Evolutionary conservation across 306 rosid genomes (phyloP).

Genomic region (Purshia tridentata): DNA sequence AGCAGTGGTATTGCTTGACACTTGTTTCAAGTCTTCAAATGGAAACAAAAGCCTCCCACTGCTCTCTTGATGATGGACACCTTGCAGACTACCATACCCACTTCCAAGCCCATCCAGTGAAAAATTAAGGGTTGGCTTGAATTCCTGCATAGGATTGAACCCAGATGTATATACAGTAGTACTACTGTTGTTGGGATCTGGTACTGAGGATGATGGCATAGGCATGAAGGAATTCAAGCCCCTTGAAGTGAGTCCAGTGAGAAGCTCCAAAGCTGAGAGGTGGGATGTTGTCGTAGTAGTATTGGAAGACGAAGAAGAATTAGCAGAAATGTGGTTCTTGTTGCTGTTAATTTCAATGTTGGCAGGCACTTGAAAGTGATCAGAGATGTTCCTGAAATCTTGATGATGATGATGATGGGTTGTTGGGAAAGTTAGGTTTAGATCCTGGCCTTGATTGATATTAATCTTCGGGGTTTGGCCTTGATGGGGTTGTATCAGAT

Average conservation of each 20-base stretch:
- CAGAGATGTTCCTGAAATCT: constrained; percentile 36
- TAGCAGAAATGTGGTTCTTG: constrained; percentile 21
- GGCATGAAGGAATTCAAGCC: constrained; percentile 61
- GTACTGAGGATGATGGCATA: constrained; percentile 13
- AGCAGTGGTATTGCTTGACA: constrained; percentile 13
- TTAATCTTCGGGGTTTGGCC: constrained; percentile 36
- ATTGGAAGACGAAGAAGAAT: constrained; percentile 15
- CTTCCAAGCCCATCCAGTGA: constrained; percentile 58
- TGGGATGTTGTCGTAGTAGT: constrained; percentile 27
- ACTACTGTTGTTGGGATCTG: constrained; percentile 34
- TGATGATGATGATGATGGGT: background rate
- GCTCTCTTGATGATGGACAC: constrained; percentile 27
- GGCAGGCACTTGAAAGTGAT: constrained; percentile 7
- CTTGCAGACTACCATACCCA: constrained; percentile 34
- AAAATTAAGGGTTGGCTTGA: constrained; percentile 61
- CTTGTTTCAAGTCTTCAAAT: constrained; percentile 60
- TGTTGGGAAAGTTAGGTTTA: constrained; percentile 49
- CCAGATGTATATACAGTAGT: constrained; percentile 33
- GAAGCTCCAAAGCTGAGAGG: constrained; percentile 66
- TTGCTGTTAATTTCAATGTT: background rate
- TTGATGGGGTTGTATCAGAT: constrained; percentile 27
- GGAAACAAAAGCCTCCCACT: constrained; percentile 60
- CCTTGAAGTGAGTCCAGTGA: constrained; percentile 57
- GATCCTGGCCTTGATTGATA: constrained; percentile 51
- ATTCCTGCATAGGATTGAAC: constrained; percentile 46